These are phyloP conservation scores for Penicillium freii DNA, from an alignment of 2,329 filamentous ascomycete genomes.

Conservation along the genomic window DNA sequence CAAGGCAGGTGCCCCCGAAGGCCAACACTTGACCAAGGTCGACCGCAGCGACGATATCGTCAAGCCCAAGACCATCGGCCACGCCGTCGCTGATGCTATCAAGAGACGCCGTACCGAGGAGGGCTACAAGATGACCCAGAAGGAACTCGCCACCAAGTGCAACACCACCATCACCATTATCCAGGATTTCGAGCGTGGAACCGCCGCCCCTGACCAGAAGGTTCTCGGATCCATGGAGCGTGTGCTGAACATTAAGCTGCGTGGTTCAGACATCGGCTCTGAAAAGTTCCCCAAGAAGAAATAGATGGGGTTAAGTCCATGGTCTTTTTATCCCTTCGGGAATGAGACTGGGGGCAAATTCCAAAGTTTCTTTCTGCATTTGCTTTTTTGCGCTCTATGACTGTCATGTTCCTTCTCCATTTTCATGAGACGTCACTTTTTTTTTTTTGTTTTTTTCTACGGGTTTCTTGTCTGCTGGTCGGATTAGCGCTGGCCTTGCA, in stretches of 20 bases:
- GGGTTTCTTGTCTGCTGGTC: conserved; percentile 31
- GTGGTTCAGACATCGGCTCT: conserved; percentile 79
- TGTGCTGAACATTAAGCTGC: conserved; percentile 81
- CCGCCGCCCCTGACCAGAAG: conserved; percentile 78
- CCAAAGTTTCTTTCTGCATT: conserved; percentile 15
- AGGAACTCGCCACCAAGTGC: conserved; percentile 79
- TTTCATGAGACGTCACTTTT: conserved; percentile 20
- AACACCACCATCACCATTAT: conserved; percentile 80
- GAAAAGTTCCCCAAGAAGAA: conserved; percentile 79
- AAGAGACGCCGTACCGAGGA: conserved; percentile 73
- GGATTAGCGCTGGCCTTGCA: conserved; percentile 36
- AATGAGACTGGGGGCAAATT: conserved; percentile 12
- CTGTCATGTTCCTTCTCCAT: conserved; percentile 21
- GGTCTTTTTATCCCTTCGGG: conserved; percentile 24
- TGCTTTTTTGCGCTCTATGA: conserved; percentile 25
- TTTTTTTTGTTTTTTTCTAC: conserved; percentile 15
- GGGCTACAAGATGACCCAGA: conserved; percentile 95
- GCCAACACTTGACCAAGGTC: conserved; percentile 95
- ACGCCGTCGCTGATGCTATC: conserved; percentile 78
- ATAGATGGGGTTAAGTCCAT: conserved; percentile 38
- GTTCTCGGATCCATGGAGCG: conserved; percentile 74
- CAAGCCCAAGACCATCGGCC: conserved; percentile 89
- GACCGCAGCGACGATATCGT: conserved; percentile 97
- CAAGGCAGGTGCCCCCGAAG: conserved; percentile 61
- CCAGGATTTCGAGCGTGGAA: conserved; percentile 80